A percentile compares a stretch with the other conserved stretches of the same genome.
Evolutionary conservation across 148 eudicot species (phyloP).

Genomic region (Polygonum maritimum): DNA sequence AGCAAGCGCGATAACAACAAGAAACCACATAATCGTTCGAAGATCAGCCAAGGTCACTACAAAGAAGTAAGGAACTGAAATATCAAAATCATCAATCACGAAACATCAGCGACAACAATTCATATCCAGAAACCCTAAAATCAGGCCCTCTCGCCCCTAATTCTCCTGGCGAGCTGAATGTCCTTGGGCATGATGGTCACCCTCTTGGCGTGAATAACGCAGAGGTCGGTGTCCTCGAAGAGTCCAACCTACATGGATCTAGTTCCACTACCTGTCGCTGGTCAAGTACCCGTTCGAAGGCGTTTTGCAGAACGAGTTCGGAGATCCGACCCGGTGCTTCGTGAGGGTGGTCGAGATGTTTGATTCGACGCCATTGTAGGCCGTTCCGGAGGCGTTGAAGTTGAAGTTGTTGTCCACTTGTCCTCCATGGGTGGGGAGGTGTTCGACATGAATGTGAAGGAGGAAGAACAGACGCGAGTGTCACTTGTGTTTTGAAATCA

Average conservation of each 20-base stretch:
- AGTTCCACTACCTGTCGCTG: too few species aligned
- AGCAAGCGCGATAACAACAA: neutral
- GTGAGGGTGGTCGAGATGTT: too few species aligned
- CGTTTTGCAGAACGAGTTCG: too few species aligned
- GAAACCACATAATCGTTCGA: conserved; percentile 5
- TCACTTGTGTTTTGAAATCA: too few species aligned
- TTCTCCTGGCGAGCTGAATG: conserved; percentile 10
- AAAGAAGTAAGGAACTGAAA: conserved; percentile 5
- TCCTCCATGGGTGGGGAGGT: too few species aligned
- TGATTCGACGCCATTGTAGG: too few species aligned
- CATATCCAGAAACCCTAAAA: neutral
- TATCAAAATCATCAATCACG: neutral
- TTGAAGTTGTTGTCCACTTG: too few species aligned
- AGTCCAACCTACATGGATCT: neutral
- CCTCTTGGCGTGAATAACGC: conserved; percentile 4
- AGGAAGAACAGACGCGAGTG: too few species aligned
- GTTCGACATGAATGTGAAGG: too few species aligned
- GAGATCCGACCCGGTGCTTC: too few species aligned
- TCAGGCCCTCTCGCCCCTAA: conserved; percentile 14
- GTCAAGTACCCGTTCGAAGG: too few species aligned
- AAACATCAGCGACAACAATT: neutral
- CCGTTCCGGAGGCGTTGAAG: too few species aligned
- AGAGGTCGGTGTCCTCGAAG: conserved; percentile 13
- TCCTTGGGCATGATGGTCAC: conserved; percentile 11
- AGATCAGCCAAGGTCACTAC: conserved; percentile 2